A percentile compares a stretch with the other conserved stretches of the same genome.
phyloP scores from a whole-genome alignment of 2,329 filamentous ascomycete species.

The Colletotrichum cordylinicola region DNA sequence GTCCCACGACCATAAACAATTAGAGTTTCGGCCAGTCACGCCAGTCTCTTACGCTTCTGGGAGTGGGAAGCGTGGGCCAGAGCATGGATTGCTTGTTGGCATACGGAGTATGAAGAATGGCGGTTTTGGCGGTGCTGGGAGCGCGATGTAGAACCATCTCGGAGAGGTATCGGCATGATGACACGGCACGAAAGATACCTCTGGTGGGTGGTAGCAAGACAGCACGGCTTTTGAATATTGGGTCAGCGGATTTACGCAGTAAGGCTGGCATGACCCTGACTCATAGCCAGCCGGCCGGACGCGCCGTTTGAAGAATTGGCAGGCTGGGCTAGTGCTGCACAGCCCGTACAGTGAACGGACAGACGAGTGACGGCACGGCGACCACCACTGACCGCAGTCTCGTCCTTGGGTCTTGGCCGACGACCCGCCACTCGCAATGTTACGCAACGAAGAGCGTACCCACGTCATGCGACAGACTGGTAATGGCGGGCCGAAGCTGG shows the following conservation, averaged over 20 bases:
- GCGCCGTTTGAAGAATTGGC: conserved; percentile 16
- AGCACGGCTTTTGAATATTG: not conserved
- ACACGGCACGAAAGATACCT: not conserved
- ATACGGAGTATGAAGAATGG: not conserved
- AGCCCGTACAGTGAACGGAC: not conserved
- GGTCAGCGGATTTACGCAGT: not conserved
- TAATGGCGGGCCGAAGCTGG: not conserved
- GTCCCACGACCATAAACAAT: not conserved
- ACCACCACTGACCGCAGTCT: not conserved
- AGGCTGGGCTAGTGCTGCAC: not conserved
- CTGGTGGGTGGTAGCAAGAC: not conserved
- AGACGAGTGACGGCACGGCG: not conserved
- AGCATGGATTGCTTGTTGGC: conserved; percentile 1
- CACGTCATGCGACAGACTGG: conserved; percentile 17
- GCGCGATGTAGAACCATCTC: not conserved
- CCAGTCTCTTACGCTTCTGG: not conserved
- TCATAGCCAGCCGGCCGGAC: conserved; percentile 4
- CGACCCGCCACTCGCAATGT: conserved; percentile 18
- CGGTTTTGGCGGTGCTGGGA: not conserved
- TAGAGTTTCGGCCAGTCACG: not conserved
- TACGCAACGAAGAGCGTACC: conserved; percentile 6
- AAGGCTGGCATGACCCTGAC: conserved; percentile 1
- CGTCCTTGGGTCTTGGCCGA: not conserved
- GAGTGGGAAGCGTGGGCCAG: not conserved
- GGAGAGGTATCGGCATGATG: not conserved